These are phyloP conservation scores for Leishmania mexicana DNA, from an alignment of 208 protist genomes.

Conservation along the genomic window DNA sequence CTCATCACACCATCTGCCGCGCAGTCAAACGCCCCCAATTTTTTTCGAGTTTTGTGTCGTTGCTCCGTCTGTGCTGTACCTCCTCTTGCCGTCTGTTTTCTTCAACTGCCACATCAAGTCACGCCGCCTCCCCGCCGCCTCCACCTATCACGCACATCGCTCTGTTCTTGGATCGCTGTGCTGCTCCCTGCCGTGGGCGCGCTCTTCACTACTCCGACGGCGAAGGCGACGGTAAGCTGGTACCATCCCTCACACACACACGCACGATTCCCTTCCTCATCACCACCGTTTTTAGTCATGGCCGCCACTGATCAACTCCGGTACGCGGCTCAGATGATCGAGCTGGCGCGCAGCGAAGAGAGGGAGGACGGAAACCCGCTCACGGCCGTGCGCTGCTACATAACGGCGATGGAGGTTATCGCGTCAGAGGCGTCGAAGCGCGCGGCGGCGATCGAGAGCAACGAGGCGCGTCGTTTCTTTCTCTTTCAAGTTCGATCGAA, in stretches of 20 bases:
- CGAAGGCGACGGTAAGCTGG: background rate
- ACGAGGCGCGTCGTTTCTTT: conserved; percentile 58
- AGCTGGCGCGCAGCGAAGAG: conserved; percentile 67
- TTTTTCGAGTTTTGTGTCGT: background rate
- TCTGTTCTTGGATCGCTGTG: background rate
- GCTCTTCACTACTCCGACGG: background rate
- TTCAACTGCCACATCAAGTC: background rate
- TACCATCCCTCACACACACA: background rate
- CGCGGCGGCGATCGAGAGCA: conserved; percentile 33
- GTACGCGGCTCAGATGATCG: conserved; percentile 51
- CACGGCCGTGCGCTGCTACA: conserved; percentile 63
- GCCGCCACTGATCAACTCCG: conserved; percentile 26
- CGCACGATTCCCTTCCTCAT: background rate
- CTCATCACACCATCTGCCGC: background rate
- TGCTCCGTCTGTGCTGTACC: background rate
- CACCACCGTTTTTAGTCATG: background rate
- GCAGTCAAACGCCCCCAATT: background rate
- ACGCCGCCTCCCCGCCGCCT: background rate
- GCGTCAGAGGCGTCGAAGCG: conserved; percentile 36
- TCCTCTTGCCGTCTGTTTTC: background rate
- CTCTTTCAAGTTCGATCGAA: conserved; percentile 63
- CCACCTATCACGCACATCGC: background rate
- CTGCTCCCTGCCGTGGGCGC: background rate
- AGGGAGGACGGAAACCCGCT: conserved; percentile 77
- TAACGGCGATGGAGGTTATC: conserved; percentile 81